Base-by-base conservation (phyloP, 345 rosid genomes). In the Eucalyptus decipiens region DNA sequence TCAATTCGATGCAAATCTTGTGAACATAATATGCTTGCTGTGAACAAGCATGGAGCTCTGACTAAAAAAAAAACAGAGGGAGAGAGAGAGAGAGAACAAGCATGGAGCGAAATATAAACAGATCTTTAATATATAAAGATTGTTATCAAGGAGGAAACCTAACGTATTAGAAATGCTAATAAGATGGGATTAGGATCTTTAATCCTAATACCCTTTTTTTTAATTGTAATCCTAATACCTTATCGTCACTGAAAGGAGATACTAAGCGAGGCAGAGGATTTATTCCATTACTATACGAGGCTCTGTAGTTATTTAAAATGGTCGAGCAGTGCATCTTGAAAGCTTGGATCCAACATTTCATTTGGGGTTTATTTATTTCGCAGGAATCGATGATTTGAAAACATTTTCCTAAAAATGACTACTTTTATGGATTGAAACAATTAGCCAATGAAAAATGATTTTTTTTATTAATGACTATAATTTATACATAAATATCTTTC, bases 401-500 rank as follows among this genome's bases (percentile, higher is more conserved):
- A 26, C 0, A 60, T 28, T 60, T 60, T 60, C 0, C 32, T 26
- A 11, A 60, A 11, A 60, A 0, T 11, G 0, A 28, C 1, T 0
- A 6, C 0, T 60, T 28, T 12, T 24, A 58, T 26, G 0, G 0
- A 3, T 60, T 12, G 15, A 58, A 58, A 58, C 0, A 58, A 58
- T 16, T 26, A 58, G 30, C 0, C 0, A 7, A 58, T 60, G 32
- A 0, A 11, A 52, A 18, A 18, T 18, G 0, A 3, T n/a, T n/a
- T n/a, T n/a, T 26, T 60, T 60, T 26, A 26, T 60, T 58, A 58
- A 6, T 0, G 0, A 0, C 0, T 26, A 60, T 0, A 24, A 60
- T 26, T 26, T 11, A 26, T 60, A 26, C 0, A 2, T 26, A 60
- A 5, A 26, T 26, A 0, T 28, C 0, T 60, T 1, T 0, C 0